Evolutionary conservation across 2,329 filamentous ascomycete genomes (phyloP).

Genomic region (Xylariaceae sp.): DNA sequence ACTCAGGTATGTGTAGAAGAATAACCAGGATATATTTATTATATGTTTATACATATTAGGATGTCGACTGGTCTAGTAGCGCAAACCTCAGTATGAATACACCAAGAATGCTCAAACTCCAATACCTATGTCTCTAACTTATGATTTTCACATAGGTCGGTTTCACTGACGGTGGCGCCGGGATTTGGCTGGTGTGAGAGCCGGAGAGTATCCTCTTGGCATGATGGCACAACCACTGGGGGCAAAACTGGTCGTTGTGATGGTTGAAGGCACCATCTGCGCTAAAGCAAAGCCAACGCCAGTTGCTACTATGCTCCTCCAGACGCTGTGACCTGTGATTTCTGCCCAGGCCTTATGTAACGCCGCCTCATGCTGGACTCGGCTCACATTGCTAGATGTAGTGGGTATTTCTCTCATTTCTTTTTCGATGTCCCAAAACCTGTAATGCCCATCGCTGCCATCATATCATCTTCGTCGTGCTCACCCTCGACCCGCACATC

Average conservation of each 20-base stretch:
- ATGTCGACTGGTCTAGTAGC: too few species aligned
- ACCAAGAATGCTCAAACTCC: not conserved
- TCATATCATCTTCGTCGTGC: constrained; percentile 74
- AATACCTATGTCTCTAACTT: too few species aligned
- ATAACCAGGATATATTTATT: too few species aligned
- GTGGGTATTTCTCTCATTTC: constrained; percentile 28
- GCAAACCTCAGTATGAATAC: not conserved
- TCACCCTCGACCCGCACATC: constrained; percentile 71
- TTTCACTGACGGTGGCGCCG: not conserved
- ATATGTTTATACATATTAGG: too few species aligned
- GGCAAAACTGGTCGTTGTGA: not conserved
- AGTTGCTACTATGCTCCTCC: constrained; percentile 53
- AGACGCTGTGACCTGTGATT: not conserved
- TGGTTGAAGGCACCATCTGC: constrained; percentile 6
- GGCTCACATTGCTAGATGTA: not conserved
- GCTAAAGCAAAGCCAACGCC: constrained; percentile 15
- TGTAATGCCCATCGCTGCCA: constrained; percentile 69
- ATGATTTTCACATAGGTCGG: not conserved
- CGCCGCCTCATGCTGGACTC: not conserved
- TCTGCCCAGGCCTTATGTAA: not conserved
- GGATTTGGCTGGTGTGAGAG: not conserved
- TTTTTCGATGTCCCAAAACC: constrained; percentile 68
- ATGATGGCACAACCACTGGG: not conserved
- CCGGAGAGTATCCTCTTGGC: not conserved
- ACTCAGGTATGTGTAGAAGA: too few species aligned